Base-by-base conservation (phyloP, 768 basidiomycete genomes). In the Boletus tomentosulus region DNA sequence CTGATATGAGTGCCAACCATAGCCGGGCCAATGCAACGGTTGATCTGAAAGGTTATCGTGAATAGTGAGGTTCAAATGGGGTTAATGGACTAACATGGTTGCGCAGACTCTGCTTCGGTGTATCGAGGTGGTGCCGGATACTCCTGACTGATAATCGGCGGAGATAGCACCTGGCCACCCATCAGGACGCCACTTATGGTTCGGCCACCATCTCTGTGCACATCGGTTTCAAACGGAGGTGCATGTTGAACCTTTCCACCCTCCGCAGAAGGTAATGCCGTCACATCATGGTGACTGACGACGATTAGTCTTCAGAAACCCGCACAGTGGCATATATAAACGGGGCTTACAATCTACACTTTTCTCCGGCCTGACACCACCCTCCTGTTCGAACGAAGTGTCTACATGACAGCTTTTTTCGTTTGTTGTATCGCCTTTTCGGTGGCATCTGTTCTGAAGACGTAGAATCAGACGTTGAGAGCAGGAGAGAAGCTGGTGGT, bases 341-440 rank as follows among this genome's bases (percentile, higher is more conserved):
- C 6, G 30, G 62, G 33, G 3, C 75, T 60, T 62, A 78, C 78
- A 77, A 76, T 54, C 62, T 70, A 57, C 75, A 79, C 7, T 66
- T 58, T 34, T 72, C 68, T 15, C 74, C 77, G 13, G 71, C 61
- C 3, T 74, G 76, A 59, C 76, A 79, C 71, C 70, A 71, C 1
- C 74, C 75, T 22, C 68, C 63, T 58, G 74, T 73, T 49, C 73
- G 72, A 47, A 72, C 57, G 60, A 74, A 76, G 56, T 75, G 72
- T 48, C 70, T 69, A 58, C 75, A 79, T 6, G 74, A 70, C 10
- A 68, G 62, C 25, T 70, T 77, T 51, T 70, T 71, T 63, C 51
- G 56, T 35, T 13, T 53, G 44, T 12, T 46, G n/a, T 10, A 16
- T 10, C 9, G 45, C 35, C 27, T 43, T 12, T 38, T 41, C 19